phyloP scores from a whole-genome alignment of 2,329 filamentous ascomycete species.

The Sarocladiaceae sp. region DNA sequence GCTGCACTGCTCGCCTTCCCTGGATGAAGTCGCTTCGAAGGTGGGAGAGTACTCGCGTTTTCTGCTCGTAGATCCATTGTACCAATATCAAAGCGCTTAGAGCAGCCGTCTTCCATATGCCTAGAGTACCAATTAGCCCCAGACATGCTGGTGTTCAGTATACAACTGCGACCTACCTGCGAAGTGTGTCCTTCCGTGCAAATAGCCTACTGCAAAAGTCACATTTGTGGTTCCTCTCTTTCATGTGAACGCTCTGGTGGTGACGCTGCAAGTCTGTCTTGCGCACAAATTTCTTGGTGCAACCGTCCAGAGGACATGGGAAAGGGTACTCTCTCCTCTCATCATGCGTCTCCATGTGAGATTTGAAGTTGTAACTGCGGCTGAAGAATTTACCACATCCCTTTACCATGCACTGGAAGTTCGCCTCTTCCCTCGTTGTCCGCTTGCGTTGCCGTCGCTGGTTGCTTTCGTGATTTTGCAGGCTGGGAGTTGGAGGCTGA shows the following conservation, averaged over 20 bases:
- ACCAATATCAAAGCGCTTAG: constrained; percentile 56
- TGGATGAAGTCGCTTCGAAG: constrained; percentile 13
- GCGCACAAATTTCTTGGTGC: constrained; percentile 70
- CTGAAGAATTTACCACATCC: constrained; percentile 76
- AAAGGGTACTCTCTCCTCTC: constrained; percentile 65
- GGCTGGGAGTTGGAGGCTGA: neutral
- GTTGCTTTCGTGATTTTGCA: constrained; percentile 2
- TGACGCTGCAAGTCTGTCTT: constrained; percentile 69
- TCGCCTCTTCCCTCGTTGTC: constrained; percentile 63
- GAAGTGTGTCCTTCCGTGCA: constrained; percentile 75
- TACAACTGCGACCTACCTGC: constrained; percentile 64
- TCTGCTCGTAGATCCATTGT: constrained; percentile 38
- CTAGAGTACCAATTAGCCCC: neutral
- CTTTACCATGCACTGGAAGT: constrained; percentile 60
- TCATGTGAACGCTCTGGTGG: constrained; percentile 64
- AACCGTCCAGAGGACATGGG: constrained; percentile 57
- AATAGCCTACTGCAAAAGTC: constrained; percentile 66
- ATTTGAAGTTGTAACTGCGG: constrained; percentile 78
- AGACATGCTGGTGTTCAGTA: neutral
- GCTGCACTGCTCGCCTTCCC: neutral
- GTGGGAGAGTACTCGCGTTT: constrained; percentile 20
- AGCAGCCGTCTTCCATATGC: constrained; percentile 41
- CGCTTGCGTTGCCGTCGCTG: constrained; percentile 34
- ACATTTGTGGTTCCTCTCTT: constrained; percentile 64
- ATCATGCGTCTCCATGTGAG: constrained; percentile 80